Evolutionary conservation across 805 yeast species (phyloP).

Genomic region (Lachancea dasiensis): DNA sequence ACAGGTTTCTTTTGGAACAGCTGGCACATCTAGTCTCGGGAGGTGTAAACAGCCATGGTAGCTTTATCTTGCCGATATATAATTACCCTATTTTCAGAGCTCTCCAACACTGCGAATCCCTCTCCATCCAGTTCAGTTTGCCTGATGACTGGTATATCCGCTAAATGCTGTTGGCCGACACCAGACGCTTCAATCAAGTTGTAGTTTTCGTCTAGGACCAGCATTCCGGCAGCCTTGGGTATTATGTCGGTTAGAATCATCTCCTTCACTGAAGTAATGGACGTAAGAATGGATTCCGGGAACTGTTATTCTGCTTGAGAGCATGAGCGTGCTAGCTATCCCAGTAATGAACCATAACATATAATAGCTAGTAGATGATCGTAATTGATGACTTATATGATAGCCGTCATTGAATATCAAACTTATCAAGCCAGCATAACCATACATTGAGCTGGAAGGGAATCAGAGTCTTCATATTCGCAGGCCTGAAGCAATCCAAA

Average conservation of each 20-base stretch:
- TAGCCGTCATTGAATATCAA: no score
- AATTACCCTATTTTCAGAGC: constrained; percentile 17
- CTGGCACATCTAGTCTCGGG: constrained; percentile 2
- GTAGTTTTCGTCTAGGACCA: constrained; percentile 29
- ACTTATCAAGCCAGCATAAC: no score
- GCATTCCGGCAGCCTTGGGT: constrained; percentile 27
- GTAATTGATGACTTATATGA: no score
- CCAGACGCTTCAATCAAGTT: constrained; percentile 30
- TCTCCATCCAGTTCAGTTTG: constrained; percentile 22
- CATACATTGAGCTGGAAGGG: no score
- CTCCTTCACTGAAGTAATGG: constrained; percentile 2
- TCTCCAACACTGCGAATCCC: constrained; percentile 24
- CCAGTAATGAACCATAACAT: no score
- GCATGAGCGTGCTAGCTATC: no score
- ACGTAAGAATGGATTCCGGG: background rate
- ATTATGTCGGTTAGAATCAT: constrained; percentile 13
- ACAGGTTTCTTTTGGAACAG: no score
- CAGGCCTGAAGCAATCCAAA: no score
- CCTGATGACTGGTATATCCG: constrained; percentile 22
- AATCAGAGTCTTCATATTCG: no score
- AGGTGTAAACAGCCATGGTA: constrained; percentile 25
- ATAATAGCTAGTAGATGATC: no score
- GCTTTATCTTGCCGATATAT: constrained; percentile 25
- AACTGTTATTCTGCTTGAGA: background rate
- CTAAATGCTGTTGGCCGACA: constrained; percentile 24